phyloP scores from a whole-genome alignment of 2,329 filamentous ascomycete species.

The Cercospora sesami region DNA sequence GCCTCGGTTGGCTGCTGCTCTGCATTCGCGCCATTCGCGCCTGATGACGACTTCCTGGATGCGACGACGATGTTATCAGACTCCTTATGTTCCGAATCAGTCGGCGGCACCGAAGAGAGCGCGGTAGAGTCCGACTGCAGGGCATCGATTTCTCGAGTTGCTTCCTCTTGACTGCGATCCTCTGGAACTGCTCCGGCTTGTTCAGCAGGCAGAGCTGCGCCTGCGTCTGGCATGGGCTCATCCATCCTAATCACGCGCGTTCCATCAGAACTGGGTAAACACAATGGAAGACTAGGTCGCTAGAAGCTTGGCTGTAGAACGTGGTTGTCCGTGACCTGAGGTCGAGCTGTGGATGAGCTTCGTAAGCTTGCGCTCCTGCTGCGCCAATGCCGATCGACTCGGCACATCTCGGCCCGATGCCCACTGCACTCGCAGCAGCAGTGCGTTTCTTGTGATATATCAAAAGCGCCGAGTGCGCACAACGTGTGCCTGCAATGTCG shows the following conservation, averaged over 20 bases:
- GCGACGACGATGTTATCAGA: constrained; percentile 4
- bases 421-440: neutral
- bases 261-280: neutral
- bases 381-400: neutral
- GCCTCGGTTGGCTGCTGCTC: neutral
- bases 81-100: constrained; percentile 23
- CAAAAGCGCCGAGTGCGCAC: neutral
- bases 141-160: constrained; percentile 5
- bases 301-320: neutral
- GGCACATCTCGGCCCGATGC: neutral
- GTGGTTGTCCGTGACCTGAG: neutral
- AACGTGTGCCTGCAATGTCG: neutral
- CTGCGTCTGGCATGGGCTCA: constrained; percentile 10
- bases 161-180: constrained; percentile 7
- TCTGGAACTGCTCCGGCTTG: neutral
- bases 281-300: neutral
- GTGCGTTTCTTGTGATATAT: neutral
- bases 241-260: constrained; percentile 7
- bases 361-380: neutral
- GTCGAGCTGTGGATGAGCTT: neutral
- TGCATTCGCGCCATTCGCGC: neutral
- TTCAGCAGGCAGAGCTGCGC: neutral
- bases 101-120: constrained; percentile 22
- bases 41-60: neutral
- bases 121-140: constrained; percentile 14